Conservation (phyloP, 495 filamentous ascomycete species). For the Neurospora sp. region DNA sequence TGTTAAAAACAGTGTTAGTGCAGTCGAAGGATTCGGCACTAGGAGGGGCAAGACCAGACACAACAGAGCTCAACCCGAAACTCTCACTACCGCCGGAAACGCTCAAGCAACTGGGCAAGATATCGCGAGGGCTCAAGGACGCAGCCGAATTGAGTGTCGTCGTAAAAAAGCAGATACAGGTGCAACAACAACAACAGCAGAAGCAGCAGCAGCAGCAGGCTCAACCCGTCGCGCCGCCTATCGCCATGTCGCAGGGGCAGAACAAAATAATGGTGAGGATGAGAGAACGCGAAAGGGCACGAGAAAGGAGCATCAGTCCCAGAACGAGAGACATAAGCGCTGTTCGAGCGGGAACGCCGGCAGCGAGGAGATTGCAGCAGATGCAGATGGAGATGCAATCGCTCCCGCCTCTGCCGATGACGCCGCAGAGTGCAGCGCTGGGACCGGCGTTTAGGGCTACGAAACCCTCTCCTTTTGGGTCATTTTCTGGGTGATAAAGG, state of each 20-base stretch:
- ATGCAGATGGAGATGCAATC: conserved; percentile 8
- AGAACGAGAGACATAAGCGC: neutral
- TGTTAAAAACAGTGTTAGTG: conserved; percentile 46
- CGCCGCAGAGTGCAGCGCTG: conserved; percentile 63
- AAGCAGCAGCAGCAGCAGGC: neutral
- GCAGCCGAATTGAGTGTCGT: conserved; percentile 59
- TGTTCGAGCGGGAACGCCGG: neutral
- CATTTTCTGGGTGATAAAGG: neutral
- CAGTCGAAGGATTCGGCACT: conserved; percentile 31
- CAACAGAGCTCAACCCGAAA: neutral
- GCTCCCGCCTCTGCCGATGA: conserved; percentile 23
- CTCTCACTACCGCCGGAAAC: conserved; percentile 51
- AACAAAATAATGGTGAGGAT: neutral
- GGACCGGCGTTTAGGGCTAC: conserved; percentile 42
- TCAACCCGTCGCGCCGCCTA: neutral
- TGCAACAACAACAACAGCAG: neutral
- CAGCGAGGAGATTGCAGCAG: neutral
- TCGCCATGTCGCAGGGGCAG: neutral
- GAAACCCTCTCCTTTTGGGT: conserved; percentile 7
- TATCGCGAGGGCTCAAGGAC: conserved; percentile 66
- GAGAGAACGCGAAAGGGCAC: neutral
- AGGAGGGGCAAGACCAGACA: neutral
- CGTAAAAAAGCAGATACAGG: conserved; percentile 1
- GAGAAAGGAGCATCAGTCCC: neutral
- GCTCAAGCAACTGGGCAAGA: conserved; percentile 54